These are phyloP conservation scores for Citrus glauca DNA, from an alignment of 345 rosid genomes.

Conservation along the genomic window DNA sequence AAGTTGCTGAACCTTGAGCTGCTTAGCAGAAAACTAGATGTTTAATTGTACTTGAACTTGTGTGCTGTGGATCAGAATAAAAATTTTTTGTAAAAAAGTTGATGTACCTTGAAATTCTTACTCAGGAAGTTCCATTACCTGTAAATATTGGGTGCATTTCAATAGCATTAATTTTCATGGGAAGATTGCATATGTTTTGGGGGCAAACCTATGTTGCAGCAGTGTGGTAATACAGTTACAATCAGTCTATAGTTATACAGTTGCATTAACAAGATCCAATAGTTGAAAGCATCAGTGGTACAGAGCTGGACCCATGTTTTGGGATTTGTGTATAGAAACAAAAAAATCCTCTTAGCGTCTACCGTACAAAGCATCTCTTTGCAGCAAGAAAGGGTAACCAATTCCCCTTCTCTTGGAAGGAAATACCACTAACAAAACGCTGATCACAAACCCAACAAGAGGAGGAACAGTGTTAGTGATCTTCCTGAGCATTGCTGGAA, in stretches of 20 bases:
- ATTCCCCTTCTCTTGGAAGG: slow-evolving; percentile 49
- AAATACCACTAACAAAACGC: slow-evolving; percentile 35
- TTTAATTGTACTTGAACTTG: not conserved
- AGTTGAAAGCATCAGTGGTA: no score
- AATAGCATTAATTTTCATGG: no score
- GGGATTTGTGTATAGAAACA: not conserved
- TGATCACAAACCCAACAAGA: slow-evolving; percentile 31
- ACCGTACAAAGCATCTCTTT: slow-evolving; percentile 23
- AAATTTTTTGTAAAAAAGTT: not conserved
- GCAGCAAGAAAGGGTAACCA: slow-evolving; percentile 44
- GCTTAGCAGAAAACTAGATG: not conserved
- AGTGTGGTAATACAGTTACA: rapidly evolving
- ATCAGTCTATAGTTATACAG: no score
- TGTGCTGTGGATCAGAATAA: not conserved
- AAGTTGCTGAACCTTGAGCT: not conserved
- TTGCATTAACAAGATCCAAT: no score
- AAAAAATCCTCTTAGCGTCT: slow-evolving; percentile 19
- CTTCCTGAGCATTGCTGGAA: slow-evolving; percentile 38
- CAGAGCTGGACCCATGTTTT: not conserved
- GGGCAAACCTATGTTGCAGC: no score
- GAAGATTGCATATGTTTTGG: not conserved
- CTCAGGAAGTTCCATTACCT: no score
- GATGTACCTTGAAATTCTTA: not conserved
- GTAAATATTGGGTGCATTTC: no score
- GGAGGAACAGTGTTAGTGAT: slow-evolving; percentile 38